Base-by-base conservation (phyloP, 331 rosid genomes). In the Phaseolus coccineus region DNA sequence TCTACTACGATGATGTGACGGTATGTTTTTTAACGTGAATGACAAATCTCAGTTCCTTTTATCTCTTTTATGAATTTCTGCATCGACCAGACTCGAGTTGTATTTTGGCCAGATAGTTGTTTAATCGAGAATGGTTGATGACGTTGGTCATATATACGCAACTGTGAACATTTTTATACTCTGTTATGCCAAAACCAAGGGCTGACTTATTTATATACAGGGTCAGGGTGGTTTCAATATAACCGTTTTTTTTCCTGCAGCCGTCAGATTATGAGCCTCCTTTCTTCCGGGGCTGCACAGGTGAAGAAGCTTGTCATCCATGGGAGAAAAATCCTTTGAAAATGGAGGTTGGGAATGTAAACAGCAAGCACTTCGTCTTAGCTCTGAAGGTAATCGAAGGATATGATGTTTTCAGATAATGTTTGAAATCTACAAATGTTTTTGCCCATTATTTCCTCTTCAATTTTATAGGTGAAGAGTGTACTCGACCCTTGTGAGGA, bases 191-290 rank as follows among this genome's bases (percentile, higher is more conserved):
- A 42, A 30, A 30, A 19, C 42, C 31, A 61, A 19, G 6, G 61
- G 63, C 57, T 33, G 77, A 59, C 9, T 37, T 37, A 37, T 19
- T 51, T 44, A 40, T 58, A 73, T 14, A 5, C 39, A 51, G 52
- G 27, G 58, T 0, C 46, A 11, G 14, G 4, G 16, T 46, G 19
- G 37, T 2, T 66, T 80, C 14, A 12, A 19, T 57, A 42, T 40
- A 12, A n/a, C 65, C 77, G 47, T 84, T 62, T 82, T 33, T 82
- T 35, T 42, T 73, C 42, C 66, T 93, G 93, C 96, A 93, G 97
- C 98, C 93, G 61, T 86, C 70, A 12, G 97, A 96, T 76, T 96
- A 96, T 69, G 96, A 96, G 81, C 99, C 99, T 83, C 99, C 99
- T 42, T 93, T 96, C 89, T 96, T 91, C 91, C 88, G 89, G 82